Evolutionary conservation across 164 flowering plant genomes (phyloP).

Genomic region (Aristolochia californica): DNA sequence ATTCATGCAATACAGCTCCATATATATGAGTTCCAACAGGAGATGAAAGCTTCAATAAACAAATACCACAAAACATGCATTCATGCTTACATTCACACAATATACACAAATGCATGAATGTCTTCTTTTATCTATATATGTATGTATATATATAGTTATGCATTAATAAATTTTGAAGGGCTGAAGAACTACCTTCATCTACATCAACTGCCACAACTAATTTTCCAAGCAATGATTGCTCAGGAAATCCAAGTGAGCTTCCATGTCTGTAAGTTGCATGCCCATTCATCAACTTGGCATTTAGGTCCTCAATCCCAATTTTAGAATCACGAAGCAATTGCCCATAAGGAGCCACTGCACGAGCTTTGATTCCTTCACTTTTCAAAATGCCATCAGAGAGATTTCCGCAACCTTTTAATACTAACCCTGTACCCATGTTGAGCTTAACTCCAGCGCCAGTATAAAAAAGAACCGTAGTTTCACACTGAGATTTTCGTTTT

Average conservation of each 20-base stretch:
- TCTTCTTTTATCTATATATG: no score
- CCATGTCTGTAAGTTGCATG: conserved; percentile 20
- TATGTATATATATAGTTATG: no score
- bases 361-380: conserved; percentile 12
- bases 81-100: no score
- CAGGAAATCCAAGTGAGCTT: conserved; percentile 22
- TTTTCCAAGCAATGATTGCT: conserved; percentile 26
- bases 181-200: conserved; percentile 53
- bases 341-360: conserved; percentile 20
- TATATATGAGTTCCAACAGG: no score
- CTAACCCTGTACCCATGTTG: conserved; percentile 8
- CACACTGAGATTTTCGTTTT: conserved; percentile 2
- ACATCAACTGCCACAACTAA: conserved; percentile 79
- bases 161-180: no score
- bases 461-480: conserved; percentile 1
- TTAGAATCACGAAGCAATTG: conserved; percentile 26
- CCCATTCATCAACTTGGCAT: conserved; percentile 11
- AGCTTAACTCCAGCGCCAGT: conserved; percentile 3
- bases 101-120: no score
- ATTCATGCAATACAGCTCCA: no score
- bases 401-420: conserved; percentile 21
- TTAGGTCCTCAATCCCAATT: conserved; percentile 14
- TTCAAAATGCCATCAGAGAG: conserved; percentile 3
- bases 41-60: no score
- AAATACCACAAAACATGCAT: conserved; percentile 1